Evolutionary conservation across 2,329 filamentous ascomycete species (phyloP).

Genomic region (Neophaeococcomyces mojaviensis): DNA sequence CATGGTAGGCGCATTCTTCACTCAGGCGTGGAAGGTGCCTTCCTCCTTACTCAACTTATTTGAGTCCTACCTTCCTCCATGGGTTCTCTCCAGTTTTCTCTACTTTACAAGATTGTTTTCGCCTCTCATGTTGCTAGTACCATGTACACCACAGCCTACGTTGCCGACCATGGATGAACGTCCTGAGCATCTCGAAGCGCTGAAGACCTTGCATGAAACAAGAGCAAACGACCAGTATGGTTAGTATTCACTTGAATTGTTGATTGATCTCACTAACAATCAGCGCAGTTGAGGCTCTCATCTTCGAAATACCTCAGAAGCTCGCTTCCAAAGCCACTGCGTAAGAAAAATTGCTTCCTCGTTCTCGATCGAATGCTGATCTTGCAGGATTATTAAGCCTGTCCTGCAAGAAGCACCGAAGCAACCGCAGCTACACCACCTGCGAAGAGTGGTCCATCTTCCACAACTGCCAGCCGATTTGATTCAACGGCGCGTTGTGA

Average conservation of each 20-base stretch:
- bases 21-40: slow-evolving; percentile 5
- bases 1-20: slow-evolving; percentile 1
- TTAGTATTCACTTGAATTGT: slow-evolving; percentile 19
- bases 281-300: slow-evolving; percentile 34
- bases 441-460: slow-evolving; percentile 20
- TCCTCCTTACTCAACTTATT: background rate
- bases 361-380: slow-evolving; percentile 1
- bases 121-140: background rate
- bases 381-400: slow-evolving; percentile 19
- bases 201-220: slow-evolving; percentile 39
- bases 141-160: background rate
- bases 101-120: background rate
- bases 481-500: slow-evolving; percentile 14
- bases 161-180: slow-evolving; percentile 6
- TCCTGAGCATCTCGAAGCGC: slow-evolving; percentile 26
- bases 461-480: slow-evolving; percentile 21
- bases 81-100: background rate
- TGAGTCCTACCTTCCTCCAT: background rate
- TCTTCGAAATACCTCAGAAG: slow-evolving; percentile 38
- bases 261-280: background rate
- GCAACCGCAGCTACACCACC: slow-evolving; percentile 11
- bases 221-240: slow-evolving; percentile 34
- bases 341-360: slow-evolving; percentile 24
- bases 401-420: slow-evolving; percentile 28
- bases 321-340: slow-evolving; percentile 37